Evolutionary conservation across 331 rosid genomes (phyloP).

Genomic region (Cydonia oblonga): DNA sequence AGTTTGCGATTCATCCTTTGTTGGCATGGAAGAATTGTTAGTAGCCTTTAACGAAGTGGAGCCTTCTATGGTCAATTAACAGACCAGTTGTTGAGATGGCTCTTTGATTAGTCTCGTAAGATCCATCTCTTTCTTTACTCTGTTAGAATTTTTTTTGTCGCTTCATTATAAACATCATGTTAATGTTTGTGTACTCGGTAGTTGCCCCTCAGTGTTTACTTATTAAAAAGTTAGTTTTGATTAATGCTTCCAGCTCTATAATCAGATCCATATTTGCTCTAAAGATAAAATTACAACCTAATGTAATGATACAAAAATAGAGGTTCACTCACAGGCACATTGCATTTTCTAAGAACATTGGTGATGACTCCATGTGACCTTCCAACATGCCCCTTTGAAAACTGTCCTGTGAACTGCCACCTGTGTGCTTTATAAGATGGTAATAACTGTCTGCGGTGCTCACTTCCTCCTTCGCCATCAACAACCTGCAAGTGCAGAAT

Average conservation of each 20-base stretch:
- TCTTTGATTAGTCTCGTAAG: too few relatives aligned
- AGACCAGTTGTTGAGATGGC: too few relatives aligned
- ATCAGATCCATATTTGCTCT: neutral
- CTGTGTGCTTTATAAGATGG: constrained; percentile 86
- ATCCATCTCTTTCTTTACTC: neutral
- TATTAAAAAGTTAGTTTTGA: neutral
- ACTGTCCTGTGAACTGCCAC: constrained; percentile 33
- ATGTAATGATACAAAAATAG: neutral
- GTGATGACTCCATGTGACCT: constrained; percentile 39
- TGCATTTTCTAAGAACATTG: constrained; percentile 47
- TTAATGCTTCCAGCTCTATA: neutral
- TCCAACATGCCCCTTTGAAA: constrained; percentile 48
- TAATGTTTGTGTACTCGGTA: neutral
- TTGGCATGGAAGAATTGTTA: too few relatives aligned
- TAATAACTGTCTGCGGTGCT: constrained; percentile 54
- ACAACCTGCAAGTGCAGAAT: constrained; percentile 37
- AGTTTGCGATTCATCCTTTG: too few relatives aligned
- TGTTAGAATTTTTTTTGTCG: neutral
- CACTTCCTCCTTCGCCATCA: constrained; percentile 79
- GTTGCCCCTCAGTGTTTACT: neutral
- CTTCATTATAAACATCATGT: neutral
- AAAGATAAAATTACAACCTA: neutral
- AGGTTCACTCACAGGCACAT: constrained; percentile 54
- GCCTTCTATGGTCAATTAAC: too few relatives aligned
- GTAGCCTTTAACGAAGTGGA: too few relatives aligned